A percentile compares a stretch with the other conserved stretches of the same genome.
These are phyloP conservation scores for Kondoa subrosea DNA, from an alignment of 768 basidiomycete genomes.

Conservation along the genomic window DNA sequence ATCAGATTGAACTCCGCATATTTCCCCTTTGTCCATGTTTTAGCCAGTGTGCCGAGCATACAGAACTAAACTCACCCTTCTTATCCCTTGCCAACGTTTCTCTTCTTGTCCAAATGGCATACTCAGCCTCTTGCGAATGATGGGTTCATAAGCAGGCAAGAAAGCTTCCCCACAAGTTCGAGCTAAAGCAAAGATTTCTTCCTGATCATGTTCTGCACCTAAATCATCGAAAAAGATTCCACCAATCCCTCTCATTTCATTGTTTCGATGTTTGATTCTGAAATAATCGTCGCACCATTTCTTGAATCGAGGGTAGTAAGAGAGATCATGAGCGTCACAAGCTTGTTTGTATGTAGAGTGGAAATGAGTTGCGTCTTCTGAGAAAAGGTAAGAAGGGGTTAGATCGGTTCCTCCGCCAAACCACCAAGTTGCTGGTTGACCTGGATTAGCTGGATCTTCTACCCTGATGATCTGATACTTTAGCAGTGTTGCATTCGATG, in stretches of 20 bases:
- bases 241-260: slow-evolving; percentile 73
- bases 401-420: slow-evolving; percentile 93
- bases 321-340: slow-evolving; percentile 52
- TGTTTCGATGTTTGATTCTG: slow-evolving; percentile 60
- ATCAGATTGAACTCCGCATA: slow-evolving; percentile 92
- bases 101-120: slow-evolving; percentile 38
- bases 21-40: slow-evolving; percentile 39
- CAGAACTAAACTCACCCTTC: slow-evolving; percentile 36
- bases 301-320: slow-evolving; percentile 65
- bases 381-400: slow-evolving; percentile 81
- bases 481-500: background rate
- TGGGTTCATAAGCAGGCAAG: slow-evolving; percentile 75
- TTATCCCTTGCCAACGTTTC: slow-evolving; percentile 80
- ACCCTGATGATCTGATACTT: slow-evolving; percentile 11
- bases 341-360: slow-evolving; percentile 58
- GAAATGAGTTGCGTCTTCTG: slow-evolving; percentile 73
- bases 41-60: background rate
- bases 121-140: slow-evolving; percentile 44
- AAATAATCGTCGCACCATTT: slow-evolving; percentile 98
- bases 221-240: slow-evolving; percentile 97
- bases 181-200: slow-evolving; percentile 62
- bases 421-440: slow-evolving; percentile 77
- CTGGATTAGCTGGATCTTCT: slow-evolving; percentile 32
- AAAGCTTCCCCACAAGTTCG: slow-evolving; percentile 59
- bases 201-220: slow-evolving; percentile 37